Percentiles rank a stretch among this genome's conserved stretches.
Conservation (phyloP, 2,329 filamentous ascomycete species). For the Pseudogymnoascus sp. region DNA sequence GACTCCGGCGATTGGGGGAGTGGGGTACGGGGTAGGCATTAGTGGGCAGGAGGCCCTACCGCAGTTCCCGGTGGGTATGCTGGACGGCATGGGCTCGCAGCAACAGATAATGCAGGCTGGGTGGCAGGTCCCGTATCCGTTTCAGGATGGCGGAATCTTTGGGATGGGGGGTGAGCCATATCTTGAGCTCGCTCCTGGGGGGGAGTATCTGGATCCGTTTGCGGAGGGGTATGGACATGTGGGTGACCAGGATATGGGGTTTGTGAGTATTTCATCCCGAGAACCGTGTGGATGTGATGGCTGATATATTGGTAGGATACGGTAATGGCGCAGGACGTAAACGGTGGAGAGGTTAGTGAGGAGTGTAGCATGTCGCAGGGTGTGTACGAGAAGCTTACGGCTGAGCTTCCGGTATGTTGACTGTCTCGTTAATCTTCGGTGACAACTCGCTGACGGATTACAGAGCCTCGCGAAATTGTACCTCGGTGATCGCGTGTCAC, state of each 20-base stretch:
- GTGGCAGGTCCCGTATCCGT: constrained; percentile 2
- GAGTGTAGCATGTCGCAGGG: background rate
- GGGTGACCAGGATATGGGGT: constrained; percentile 4
- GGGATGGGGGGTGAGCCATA: background rate
- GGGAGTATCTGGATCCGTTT: constrained; percentile 6
- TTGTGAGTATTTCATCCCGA: background rate
- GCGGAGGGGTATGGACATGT: background rate
- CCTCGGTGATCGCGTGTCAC: background rate
- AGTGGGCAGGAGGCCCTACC: background rate
- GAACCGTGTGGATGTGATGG: background rate
- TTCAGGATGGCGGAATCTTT: constrained; percentile 10
- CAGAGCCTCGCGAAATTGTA: background rate
- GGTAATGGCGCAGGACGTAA: background rate
- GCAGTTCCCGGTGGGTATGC: background rate
- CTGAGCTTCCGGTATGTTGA: constrained; percentile 6
- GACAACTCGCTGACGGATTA: background rate
- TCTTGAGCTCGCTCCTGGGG: background rate
- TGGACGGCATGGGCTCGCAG: background rate
- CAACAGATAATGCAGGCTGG: background rate
- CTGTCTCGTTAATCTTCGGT: background rate
- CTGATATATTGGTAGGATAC: constrained; percentile 1
- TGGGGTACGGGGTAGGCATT: background rate
- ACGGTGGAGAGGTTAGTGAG: background rate
- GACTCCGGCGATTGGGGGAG: background rate
- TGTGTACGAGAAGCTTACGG: background rate